Percentiles rank a stretch among this genome's conserved stretches.
Conservation (phyloP, 2,329 filamentous ascomycete species). For the Ophiosphaerella korrae region DNA sequence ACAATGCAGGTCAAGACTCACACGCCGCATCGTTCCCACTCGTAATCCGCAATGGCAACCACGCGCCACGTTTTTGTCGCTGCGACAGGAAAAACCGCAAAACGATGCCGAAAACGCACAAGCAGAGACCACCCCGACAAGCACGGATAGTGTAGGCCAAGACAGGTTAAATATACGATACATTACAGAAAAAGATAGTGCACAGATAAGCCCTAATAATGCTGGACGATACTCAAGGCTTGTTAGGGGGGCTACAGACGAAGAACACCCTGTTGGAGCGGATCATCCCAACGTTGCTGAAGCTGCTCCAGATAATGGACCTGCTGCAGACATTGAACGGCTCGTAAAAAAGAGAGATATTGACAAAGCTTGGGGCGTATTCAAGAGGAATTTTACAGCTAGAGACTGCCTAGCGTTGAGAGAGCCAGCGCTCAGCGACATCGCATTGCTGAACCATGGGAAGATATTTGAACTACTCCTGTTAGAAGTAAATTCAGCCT, state of each 20-base stretch:
- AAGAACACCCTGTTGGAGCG: background rate
- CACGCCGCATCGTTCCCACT: constrained; percentile 11
- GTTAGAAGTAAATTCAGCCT: constrained; percentile 12
- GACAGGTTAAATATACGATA: constrained; percentile 2
- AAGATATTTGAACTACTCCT: constrained; percentile 31
- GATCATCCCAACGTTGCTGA: too few species aligned
- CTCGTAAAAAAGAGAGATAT: constrained; percentile 9
- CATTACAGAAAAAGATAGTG: background rate
- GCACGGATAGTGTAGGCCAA: constrained; percentile 4
- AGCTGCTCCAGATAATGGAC: background rate
- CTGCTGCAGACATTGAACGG: constrained; percentile 7
- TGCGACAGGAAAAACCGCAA: constrained; percentile 19
- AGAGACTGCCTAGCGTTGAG: constrained; percentile 36
- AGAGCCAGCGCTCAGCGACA: constrained; percentile 23
- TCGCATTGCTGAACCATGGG: constrained; percentile 20
- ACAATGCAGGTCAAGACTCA: constrained; percentile 36
- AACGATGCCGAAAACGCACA: constrained; percentile 6
- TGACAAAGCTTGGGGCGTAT: constrained; percentile 34
- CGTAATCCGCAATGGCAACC: constrained; percentile 36
- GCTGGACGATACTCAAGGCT: constrained; percentile 24
- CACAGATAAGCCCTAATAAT: background rate
- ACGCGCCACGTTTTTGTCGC: constrained; percentile 39
- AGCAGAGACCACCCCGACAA: constrained; percentile 11
- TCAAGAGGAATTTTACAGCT: constrained; percentile 33
- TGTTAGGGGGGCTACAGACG: constrained; percentile 2